Percentiles rank a stretch among this genome's conserved stretches.
phyloP scores from a whole-genome alignment of 768 basidiomycete genomes.

The Hygrophoropsis aurantiaca region DNA sequence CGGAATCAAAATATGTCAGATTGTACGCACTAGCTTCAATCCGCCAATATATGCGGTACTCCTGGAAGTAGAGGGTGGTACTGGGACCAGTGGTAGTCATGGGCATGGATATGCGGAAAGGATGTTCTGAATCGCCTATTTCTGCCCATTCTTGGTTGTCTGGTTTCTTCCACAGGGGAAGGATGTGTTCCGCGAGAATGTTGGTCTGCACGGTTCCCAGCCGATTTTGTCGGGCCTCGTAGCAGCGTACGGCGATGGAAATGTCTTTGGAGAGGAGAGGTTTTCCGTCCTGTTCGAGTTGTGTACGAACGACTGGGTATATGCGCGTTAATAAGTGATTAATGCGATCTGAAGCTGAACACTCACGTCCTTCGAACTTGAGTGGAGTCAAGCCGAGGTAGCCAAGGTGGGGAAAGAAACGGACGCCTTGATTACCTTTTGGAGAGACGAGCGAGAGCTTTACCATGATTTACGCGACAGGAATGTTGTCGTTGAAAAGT shows the following conservation, averaged over 20 bases:
- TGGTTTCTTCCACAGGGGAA: slow-evolving; percentile 69
- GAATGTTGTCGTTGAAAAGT: slow-evolving; percentile 16
- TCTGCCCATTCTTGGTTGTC: slow-evolving; percentile 55
- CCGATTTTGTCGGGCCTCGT: slow-evolving; percentile 71
- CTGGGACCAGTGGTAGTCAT: slow-evolving; percentile 61
- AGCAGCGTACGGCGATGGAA: slow-evolving; percentile 77
- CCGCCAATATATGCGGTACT: slow-evolving; percentile 80
- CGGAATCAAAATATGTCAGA: slow-evolving; percentile 7
- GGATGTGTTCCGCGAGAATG: slow-evolving; percentile 64
- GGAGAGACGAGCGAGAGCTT: slow-evolving; percentile 64
- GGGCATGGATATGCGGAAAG: slow-evolving; percentile 73
- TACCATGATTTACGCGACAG: slow-evolving; percentile 50
- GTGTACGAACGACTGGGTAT: slow-evolving; percentile 63
- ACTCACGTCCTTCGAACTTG: slow-evolving; percentile 73
- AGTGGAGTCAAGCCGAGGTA: slow-evolving; percentile 81
- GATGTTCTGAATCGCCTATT: slow-evolving; percentile 64
- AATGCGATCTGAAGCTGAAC: slow-evolving; percentile 4
- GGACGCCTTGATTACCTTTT: slow-evolving; percentile 68
- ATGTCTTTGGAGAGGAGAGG: slow-evolving; percentile 65
- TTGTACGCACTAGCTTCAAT: slow-evolving; percentile 70
- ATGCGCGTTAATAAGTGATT: slow-evolving; percentile 7
- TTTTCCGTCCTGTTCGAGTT: slow-evolving; percentile 68
- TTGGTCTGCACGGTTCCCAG: slow-evolving; percentile 58
- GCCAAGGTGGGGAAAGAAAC: slow-evolving; percentile 74
- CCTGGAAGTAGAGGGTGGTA: slow-evolving; percentile 65